Evolutionary conservation across 192 early-diverging fungal genomes (phyloP).

Genomic region (Umbelopsis vinacea): DNA sequence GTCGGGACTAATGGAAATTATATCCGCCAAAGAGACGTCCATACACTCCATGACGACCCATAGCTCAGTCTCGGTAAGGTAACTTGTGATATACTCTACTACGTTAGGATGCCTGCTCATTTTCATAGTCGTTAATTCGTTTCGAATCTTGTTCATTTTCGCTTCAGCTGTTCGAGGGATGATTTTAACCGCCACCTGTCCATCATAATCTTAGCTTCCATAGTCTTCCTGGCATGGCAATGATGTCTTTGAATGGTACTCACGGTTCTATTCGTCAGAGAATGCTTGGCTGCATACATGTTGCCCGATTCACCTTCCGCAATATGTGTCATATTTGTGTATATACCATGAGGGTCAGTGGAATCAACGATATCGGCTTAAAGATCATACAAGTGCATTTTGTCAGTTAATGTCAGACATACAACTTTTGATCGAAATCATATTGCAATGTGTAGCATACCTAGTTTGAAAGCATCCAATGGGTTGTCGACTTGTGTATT

Average conservation of each 20-base stretch:
- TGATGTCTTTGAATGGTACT: not conserved
- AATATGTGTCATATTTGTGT: slow-evolving; percentile 86
- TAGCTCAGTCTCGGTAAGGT: slow-evolving; percentile 79
- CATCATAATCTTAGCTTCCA: not conserved
- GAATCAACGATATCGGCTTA: slow-evolving; percentile 74
- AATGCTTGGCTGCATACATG: slow-evolving; percentile 83
- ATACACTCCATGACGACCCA: slow-evolving; percentile 99
- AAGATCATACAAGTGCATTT: not conserved
- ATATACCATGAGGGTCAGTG: slow-evolving; percentile 79
- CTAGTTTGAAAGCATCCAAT: slow-evolving; percentile 17
- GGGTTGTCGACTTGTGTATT: not conserved
- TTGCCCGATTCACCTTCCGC: slow-evolving; percentile 94
- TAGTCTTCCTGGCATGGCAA: not conserved
- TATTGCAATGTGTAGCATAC: not conserved
- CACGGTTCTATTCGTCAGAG: slow-evolving; percentile 37
- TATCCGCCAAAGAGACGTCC: slow-evolving; percentile 97
- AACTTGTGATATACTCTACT: slow-evolving; percentile 92
- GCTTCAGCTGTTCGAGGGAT: slow-evolving; percentile 84
- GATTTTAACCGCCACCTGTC: slow-evolving; percentile 90
- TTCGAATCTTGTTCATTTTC: slow-evolving; percentile 90
- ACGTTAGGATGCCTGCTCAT: slow-evolving; percentile 89
- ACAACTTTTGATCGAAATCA: too few species aligned
- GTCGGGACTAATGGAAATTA: slow-evolving; percentile 84
- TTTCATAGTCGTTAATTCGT: slow-evolving; percentile 90
- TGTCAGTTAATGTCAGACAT: too few species aligned